Evolutionary conservation across 345 rosid genomes (phyloP), one percentile per base, ranked within the genome.

Genomic region (Erucastrum elatum): DNA sequence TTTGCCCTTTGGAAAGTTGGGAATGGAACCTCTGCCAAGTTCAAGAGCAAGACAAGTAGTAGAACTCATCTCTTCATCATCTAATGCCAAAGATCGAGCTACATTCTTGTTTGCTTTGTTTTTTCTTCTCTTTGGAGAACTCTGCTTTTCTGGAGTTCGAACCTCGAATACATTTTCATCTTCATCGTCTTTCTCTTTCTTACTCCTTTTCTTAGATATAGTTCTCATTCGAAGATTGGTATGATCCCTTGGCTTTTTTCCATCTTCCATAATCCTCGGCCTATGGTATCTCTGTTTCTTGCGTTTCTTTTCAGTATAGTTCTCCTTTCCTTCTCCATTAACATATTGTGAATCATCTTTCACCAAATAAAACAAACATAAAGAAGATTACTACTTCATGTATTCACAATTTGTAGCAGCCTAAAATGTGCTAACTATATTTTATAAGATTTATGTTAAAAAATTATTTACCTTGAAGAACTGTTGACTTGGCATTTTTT

Each of bases 191-290:
- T 17, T 60, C 5, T 72, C 69, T 0, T 74, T 79, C 0, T 53
- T 56, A 29, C 41, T 74, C 2, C 62, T 68, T 56, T 63, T 74
- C 0, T 3, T 63, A 0, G 75, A 67, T 34, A 61, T 53, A 63
- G 78, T 79, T 35, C 74, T 79, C 12, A 73, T 0, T 8, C 65
- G 59, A 0, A 3, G 62, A 12, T 64, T 75, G 3, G 25, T 26
- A 1, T 31, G 44, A 27, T 74, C 25, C 6, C 79, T 74, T 13
- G 67, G 71, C 13, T 69, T 64, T 9, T 30, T 80, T 0, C 79
- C 75, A 0, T 53, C 75, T 29, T 74, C 82, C 75, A 68, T 3
- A 37, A 80, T 80, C 3, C 31, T 62, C 10, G 82, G 82, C 56
- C 75, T 55, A 21, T 63, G 9, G 10, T 17, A 74, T 64, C 53